These are phyloP conservation scores for Vanilla planifolia DNA, from an alignment of 106 monocot species.

Conservation along the genomic window DNA sequence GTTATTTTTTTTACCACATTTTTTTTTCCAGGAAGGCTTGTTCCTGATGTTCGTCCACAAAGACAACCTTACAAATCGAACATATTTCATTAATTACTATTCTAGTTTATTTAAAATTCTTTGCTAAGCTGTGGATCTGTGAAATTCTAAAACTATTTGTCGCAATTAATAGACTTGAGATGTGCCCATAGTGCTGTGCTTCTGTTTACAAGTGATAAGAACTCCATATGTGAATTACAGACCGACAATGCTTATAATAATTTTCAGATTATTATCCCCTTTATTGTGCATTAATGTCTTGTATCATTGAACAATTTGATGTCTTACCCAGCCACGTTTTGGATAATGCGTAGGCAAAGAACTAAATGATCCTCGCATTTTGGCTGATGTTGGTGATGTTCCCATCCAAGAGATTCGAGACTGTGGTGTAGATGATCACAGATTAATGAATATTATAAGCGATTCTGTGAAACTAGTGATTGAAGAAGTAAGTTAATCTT, in stretches of 20 bases:
- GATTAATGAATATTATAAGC: constrained; percentile 78
- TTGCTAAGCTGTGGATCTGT: too few relatives aligned
- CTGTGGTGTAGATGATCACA: constrained; percentile 86
- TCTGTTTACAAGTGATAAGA: background rate
- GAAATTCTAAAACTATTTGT: too few relatives aligned
- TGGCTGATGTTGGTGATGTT: constrained; percentile 97
- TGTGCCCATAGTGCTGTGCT: too few relatives aligned
- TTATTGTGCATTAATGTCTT: background rate
- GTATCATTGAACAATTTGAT: background rate
- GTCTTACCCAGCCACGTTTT: background rate
- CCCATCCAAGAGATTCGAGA: constrained; percentile 95
- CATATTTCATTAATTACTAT: too few relatives aligned
- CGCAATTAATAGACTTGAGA: too few relatives aligned
- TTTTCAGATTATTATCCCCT: background rate
- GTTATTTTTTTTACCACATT: too few relatives aligned
- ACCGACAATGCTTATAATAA: background rate
- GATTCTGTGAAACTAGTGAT: constrained; percentile 94
- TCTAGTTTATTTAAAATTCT: too few relatives aligned
- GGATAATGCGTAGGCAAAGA: constrained; percentile 64
- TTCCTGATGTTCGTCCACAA: too few relatives aligned
- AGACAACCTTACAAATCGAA: too few relatives aligned
- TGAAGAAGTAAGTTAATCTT: constrained; percentile 72
- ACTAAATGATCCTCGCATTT: constrained; percentile 86
- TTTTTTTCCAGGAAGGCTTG: too few relatives aligned
- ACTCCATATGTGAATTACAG: background rate